phyloP scores from a whole-genome alignment of 1,284 basidiomycete species.

The Cutaneotrichosporon sp. region DNA sequence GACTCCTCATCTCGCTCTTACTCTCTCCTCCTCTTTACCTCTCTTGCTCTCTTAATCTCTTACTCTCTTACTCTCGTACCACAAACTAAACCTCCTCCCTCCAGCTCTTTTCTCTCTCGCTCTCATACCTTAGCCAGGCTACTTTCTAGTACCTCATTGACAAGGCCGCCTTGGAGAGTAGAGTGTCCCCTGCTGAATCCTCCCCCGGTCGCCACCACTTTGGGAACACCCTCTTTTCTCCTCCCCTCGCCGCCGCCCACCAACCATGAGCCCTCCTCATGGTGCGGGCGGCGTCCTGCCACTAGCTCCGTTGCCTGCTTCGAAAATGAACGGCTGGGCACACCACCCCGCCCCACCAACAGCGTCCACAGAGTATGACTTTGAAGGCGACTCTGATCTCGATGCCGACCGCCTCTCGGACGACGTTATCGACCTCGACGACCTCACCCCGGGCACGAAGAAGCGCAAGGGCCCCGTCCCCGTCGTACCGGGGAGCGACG shows the following conservation, averaged over 20 bases:
- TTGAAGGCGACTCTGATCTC: constrained; percentile 15
- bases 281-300: constrained; percentile 16
- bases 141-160: too few species aligned
- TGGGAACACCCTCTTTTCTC: not conserved
- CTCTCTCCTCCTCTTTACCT: not conserved
- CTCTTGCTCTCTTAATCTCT: not conserved
- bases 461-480: constrained; percentile 37
- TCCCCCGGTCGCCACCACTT: constrained; percentile 2
- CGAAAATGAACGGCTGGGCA: not conserved
- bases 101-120: not conserved
- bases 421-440: constrained; percentile 6
- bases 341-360: not conserved
- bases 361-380: constrained; percentile 11
- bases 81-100: too few species aligned
- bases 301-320: not conserved
- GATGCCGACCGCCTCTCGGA: not conserved
- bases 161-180: too few species aligned
- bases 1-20: not conserved
- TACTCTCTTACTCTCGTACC: not conserved
- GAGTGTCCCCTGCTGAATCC: too few species aligned
- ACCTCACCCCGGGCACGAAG: constrained; percentile 33
- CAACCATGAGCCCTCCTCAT: constrained; percentile 12
- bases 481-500: constrained; percentile 11
- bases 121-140: not conserved
- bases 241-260: constrained; percentile 15